phyloP scores from a whole-genome alignment of 2,329 filamentous ascomycete species.

The Aspergillus fischeri region DNA sequence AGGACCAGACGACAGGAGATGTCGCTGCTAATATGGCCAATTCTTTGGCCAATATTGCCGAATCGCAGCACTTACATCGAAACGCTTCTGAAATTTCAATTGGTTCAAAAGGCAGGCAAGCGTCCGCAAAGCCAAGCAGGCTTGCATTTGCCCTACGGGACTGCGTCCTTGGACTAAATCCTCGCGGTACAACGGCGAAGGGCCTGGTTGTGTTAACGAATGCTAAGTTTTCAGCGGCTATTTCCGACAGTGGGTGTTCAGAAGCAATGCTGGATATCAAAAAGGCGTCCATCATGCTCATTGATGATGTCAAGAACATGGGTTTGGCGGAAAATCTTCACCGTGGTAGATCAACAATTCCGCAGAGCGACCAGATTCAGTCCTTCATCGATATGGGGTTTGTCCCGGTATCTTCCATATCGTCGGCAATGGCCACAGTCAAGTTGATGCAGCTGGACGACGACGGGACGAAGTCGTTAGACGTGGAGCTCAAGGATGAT shows the following conservation, averaged over 20 bases:
- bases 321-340: constrained; percentile 34
- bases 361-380: constrained; percentile 44
- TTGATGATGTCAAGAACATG: constrained; percentile 64
- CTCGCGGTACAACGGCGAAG: constrained; percentile 70
- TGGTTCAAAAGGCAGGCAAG: constrained; percentile 14
- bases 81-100: constrained; percentile 12
- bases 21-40: constrained; percentile 71
- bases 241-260: constrained; percentile 63
- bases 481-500: constrained; percentile 79
- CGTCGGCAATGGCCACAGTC: constrained; percentile 68
- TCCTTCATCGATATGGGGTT: constrained; percentile 63
- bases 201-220: constrained; percentile 74
- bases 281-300: constrained; percentile 77
- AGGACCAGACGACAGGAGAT: constrained; percentile 66
- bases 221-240: constrained; percentile 63
- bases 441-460: constrained; percentile 54
- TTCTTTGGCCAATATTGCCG: constrained; percentile 73
- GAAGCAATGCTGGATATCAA: constrained; percentile 64
- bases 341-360: constrained; percentile 20
- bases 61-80: constrained; percentile 41
- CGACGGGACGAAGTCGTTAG: constrained; percentile 62
- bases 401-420: constrained; percentile 82
- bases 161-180: constrained; percentile 80
- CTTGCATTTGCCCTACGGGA: constrained; percentile 66
- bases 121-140: constrained; percentile 49